These are phyloP conservation scores for Nicotiana knightiana DNA, from an alignment of 257 asterid species.

Conservation along the genomic window DNA sequence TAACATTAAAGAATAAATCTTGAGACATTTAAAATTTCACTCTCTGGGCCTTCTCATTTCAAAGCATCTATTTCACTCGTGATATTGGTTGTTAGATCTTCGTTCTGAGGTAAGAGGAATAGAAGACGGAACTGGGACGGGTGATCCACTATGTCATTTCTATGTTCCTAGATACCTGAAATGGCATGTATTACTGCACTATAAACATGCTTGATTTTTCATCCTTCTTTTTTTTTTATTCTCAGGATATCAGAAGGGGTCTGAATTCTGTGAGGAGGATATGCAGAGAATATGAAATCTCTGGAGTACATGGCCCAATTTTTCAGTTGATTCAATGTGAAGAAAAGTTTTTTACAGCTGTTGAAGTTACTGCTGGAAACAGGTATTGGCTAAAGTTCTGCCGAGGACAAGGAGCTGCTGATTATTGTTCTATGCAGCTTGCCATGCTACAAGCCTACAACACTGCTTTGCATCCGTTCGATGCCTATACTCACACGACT, in stretches of 20 bases:
- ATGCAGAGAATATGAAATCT: conserved; percentile 41
- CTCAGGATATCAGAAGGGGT: conserved; percentile 96
- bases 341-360: conserved; percentile 89
- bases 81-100: background rate
- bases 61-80: background rate
- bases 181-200: background rate
- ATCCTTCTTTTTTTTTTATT: background rate
- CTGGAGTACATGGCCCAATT: conserved; percentile 83
- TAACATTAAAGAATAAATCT: background rate
- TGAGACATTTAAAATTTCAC: background rate
- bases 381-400: conserved; percentile 38
- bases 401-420: conserved; percentile 7
- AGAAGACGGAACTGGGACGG: background rate
- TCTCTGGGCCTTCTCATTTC: background rate
- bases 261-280: conserved; percentile 77
- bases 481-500: background rate
- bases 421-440: conserved; percentile 2
- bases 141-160: background rate
- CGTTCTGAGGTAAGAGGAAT: background rate
- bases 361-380: conserved; percentile 99
- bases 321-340: conserved; percentile 92
- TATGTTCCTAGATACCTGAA: background rate
- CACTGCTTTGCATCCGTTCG: conserved; percentile 2
- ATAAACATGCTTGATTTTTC: background rate
- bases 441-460: background rate